Base-by-base conservation (phyloP, 768 basidiomycete species). In the Lactarius psammicola region DNA sequence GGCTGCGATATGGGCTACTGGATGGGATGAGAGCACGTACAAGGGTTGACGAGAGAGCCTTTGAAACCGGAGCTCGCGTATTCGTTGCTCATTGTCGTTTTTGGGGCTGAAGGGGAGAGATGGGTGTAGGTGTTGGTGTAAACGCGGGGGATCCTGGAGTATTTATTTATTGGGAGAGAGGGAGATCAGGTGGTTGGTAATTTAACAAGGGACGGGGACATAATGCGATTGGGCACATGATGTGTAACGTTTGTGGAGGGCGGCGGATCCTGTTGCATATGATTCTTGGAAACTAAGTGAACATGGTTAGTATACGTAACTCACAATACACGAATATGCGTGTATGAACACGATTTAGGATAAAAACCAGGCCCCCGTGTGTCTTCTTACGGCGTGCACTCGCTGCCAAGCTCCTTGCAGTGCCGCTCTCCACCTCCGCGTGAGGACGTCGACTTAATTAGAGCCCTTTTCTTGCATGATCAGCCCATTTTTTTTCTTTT, bases 11-110 rank as follows among this genome's bases (percentile, higher is more conserved):
- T 20, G n/a, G 7, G n/a, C n/a, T n/a, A n/a, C n/a, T n/a, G n/a
- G n/a, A n/a, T n/a, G 11, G 8, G 9, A 23, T 6, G 10, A 36
- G 10, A 3, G n/a, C 26, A 68, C 68, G 28, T 17, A 70, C 69
- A 62, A 4, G 64, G 54, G n/a, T 62, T 60, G 40, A 62, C 60
- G 36, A 68, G 60, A 40, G 69, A 64, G 60, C 69, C 69, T 11
- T 65, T 51, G 60, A 62, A 68, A 34, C 69, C 67, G n/a, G 63
- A 68, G 42, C 57, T 70, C 42, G 67, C 67, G 63, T 70, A 70
- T 68, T 70, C 69, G 63, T 68, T 63, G 62, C 65, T 63, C 68
- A 69, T 69, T 17, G 15, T 65, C 6, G 40, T 23, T 57, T 13
- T 34, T n/a, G n/a, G n/a, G 13, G 44, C 9, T 10, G 44, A n/a